Conservation (phyloP, 495 filamentous ascomycete species). For the Tetracladium marchalianum region DNA sequence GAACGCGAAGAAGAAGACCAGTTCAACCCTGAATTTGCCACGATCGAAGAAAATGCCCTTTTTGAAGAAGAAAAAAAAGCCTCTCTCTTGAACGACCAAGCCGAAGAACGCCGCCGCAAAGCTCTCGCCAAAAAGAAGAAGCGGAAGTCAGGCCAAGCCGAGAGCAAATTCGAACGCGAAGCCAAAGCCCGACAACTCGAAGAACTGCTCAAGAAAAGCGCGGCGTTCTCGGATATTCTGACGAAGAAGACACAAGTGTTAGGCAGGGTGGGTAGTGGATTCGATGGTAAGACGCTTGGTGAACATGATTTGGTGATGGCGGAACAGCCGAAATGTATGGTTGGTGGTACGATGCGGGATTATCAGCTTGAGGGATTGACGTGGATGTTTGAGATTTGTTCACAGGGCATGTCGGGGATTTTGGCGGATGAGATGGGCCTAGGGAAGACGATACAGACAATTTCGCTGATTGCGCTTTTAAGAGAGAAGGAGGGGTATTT, state of each 20-base stretch:
- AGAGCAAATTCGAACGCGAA: constrained; percentile 38
- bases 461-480: constrained; percentile 80
- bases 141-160: constrained; percentile 24
- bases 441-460: constrained; percentile 92
- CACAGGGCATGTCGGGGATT: constrained; percentile 87
- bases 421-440: constrained; percentile 96
- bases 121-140: constrained; percentile 1
- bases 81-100: constrained; percentile 32
- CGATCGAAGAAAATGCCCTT: constrained; percentile 10
- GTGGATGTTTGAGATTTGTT: constrained; percentile 78
- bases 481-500: constrained; percentile 71
- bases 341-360: constrained; percentile 81
- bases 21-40: constrained; percentile 3
- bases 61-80: constrained; percentile 42
- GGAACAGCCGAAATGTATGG: constrained; percentile 73
- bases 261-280: constrained; percentile 40
- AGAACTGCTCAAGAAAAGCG: constrained; percentile 27
- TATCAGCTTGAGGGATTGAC: constrained; percentile 94
- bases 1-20: constrained; percentile 2
- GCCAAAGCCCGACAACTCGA: constrained; percentile 41
- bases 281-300: constrained; percentile 48
- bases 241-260: constrained; percentile 45
- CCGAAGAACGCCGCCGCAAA: constrained; percentile 30
- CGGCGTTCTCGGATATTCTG: constrained; percentile 39
- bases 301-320: constrained; percentile 72